Percentiles rank a stretch among this genome's conserved stretches.
These are phyloP conservation scores for Pichia eremophila DNA, from an alignment of 805 yeast genomes.

Conservation along the genomic window DNA sequence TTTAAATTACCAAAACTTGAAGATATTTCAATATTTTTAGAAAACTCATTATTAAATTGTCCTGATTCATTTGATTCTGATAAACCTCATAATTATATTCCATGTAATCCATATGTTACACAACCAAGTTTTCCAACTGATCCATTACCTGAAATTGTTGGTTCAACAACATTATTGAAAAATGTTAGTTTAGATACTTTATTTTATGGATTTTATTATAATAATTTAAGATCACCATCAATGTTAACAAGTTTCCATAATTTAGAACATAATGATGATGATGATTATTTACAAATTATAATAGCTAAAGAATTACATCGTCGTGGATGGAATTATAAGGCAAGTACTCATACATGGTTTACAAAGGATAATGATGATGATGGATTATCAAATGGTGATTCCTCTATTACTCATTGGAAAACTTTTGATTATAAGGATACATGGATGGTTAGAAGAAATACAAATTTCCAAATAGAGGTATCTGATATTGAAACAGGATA, in stretches of 20 bases:
- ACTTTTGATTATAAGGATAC: slow-evolving; percentile 61
- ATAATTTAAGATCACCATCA: slow-evolving; percentile 23
- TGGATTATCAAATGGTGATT: slow-evolving; percentile 7
- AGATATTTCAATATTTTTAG: slow-evolving; percentile 50
- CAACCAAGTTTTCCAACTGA: slow-evolving; percentile 86
- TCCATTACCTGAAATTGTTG: slow-evolving; percentile 58
- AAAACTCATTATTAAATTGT: slow-evolving; percentile 74
- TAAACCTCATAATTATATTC: slow-evolving; percentile 61
- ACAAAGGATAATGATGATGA: slow-evolving; percentile 36
- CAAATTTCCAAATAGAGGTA: slow-evolving; percentile 27
- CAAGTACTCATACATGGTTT: slow-evolving; percentile 71
- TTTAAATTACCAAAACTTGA: slow-evolving; percentile 46
- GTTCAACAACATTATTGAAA: slow-evolving; percentile 48
- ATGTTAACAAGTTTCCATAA: slow-evolving; percentile 17
- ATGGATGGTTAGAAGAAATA: slow-evolving; percentile 40
- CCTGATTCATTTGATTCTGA: slow-evolving; percentile 93
- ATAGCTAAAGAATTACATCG: slow-evolving; percentile 73
- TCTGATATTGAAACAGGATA: slow-evolving; percentile 3
- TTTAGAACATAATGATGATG: slow-evolving; percentile 19
- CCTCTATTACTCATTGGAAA: slow-evolving; percentile 33
- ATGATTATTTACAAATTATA: slow-evolving; percentile 58
- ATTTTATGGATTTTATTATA: slow-evolving; percentile 86
- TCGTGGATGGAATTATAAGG: slow-evolving; percentile 78
- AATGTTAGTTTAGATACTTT: slow-evolving; percentile 81
- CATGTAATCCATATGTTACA: slow-evolving; percentile 80